These are phyloP conservation scores for Shiraia sp. DNA, from an alignment of 2,329 filamentous ascomycete species.

Conservation along the genomic window DNA sequence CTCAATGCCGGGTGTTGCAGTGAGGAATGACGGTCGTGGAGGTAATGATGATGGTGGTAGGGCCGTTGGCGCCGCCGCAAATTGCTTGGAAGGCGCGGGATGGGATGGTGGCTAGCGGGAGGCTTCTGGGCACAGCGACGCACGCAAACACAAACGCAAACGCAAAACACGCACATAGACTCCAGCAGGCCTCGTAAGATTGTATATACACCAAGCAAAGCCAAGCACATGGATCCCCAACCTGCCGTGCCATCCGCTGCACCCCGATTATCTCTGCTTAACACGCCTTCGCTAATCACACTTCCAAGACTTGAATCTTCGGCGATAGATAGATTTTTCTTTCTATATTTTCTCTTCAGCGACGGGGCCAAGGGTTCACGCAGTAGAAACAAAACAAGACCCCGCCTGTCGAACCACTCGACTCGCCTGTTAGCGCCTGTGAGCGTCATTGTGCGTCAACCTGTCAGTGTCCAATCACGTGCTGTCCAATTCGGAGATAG, in stretches of 20 bases:
- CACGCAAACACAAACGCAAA: background rate
- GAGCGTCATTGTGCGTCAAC: too few species aligned
- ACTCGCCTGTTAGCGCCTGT: too few species aligned
- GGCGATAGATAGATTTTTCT: too few species aligned
- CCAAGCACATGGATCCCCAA: constrained; percentile 2
- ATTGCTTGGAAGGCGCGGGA: constrained; percentile 7
- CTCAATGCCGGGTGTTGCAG: constrained; percentile 5
- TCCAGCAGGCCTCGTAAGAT: constrained; percentile 1
- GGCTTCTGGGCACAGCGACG: too few species aligned
- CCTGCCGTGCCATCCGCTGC: constrained; percentile 1
- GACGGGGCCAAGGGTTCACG: too few species aligned
- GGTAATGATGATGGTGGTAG: background rate
- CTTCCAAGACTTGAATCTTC: too few species aligned
- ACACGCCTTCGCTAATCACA: too few species aligned
- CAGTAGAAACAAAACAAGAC: too few species aligned
- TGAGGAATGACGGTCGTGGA: constrained; percentile 4
- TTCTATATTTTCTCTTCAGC: too few species aligned
- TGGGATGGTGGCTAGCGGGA: constrained; percentile 1
- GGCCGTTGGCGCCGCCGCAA: constrained; percentile 12
- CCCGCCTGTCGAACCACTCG: too few species aligned
- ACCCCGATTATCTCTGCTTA: background rate
- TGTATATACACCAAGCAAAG: background rate
- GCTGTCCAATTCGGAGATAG: background rate
- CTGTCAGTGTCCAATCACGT: constrained; percentile 7
- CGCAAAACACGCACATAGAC: background rate